These are phyloP conservation scores for Citrus mangshanensis DNA, from an alignment of 345 rosid species.

Conservation along the genomic window DNA sequence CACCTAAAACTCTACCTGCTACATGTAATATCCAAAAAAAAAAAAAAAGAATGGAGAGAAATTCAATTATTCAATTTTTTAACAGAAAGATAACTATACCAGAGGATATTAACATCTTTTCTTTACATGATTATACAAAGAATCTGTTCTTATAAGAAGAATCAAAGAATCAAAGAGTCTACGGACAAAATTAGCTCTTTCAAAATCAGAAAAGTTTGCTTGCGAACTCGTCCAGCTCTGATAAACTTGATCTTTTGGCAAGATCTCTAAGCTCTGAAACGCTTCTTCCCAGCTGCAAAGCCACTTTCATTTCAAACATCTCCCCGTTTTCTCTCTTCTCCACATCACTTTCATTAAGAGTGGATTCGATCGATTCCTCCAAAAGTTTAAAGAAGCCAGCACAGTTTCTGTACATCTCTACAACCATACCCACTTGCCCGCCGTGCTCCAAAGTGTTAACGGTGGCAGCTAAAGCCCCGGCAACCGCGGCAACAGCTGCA, in stretches of 20 bases:
- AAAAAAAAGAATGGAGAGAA: too few relatives aligned
- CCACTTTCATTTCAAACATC: slow-evolving; percentile 26
- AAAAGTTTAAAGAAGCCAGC: slow-evolving; percentile 35
- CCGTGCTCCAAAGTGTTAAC: slow-evolving; percentile 45
- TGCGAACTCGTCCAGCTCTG: slow-evolving; percentile 13
- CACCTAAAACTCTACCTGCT: too few relatives aligned
- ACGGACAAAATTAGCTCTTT: background rate
- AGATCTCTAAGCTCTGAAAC: slow-evolving; percentile 24
- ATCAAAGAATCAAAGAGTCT: background rate
- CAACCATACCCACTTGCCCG: slow-evolving; percentile 51
- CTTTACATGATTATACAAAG: background rate
- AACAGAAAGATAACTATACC: background rate
- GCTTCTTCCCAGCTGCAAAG: slow-evolving; percentile 31
- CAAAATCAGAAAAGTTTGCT: slow-evolving; percentile 24
- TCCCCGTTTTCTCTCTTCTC: slow-evolving; percentile 24
- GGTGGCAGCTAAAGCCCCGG: slow-evolving; percentile 31
- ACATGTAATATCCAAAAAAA: too few relatives aligned
- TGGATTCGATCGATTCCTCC: slow-evolving; percentile 33
- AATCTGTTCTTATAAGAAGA: background rate
- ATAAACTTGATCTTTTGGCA: slow-evolving; percentile 9
- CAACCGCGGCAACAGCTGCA: background rate
- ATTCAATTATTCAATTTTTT: too few relatives aligned
- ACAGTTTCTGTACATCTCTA: slow-evolving; percentile 51
- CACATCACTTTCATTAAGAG: slow-evolving; percentile 19
- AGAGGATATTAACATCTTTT: background rate